phyloP scores from a whole-genome alignment of 2,329 filamentous ascomycete species.

The Lanzia echinophila region DNA sequence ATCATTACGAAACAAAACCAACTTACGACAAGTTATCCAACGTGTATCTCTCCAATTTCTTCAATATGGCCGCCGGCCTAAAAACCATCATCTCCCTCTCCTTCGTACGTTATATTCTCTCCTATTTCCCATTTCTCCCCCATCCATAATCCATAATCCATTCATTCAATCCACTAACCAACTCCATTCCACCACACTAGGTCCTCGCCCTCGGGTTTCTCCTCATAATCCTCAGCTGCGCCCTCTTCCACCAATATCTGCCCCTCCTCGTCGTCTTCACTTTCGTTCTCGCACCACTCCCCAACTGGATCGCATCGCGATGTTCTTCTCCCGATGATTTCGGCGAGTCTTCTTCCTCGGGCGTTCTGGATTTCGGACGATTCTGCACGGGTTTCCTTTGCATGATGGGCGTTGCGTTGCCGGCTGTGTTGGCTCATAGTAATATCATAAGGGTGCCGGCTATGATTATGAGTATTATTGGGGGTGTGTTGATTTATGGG shows the following conservation, averaged over 20 bases:
- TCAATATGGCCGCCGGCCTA: slow-evolving; percentile 68
- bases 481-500: slow-evolving; percentile 90
- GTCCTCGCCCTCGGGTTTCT: slow-evolving; percentile 97
- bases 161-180: slow-evolving; percentile 1
- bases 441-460: slow-evolving; percentile 74
- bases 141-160: too few relatives aligned
- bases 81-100: slow-evolving; percentile 99
- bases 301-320: slow-evolving; percentile 91
- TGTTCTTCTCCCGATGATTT: slow-evolving; percentile 94
- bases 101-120: slow-evolving; percentile 56
- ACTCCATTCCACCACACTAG: slow-evolving; percentile 34
- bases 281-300: slow-evolving; percentile 86
- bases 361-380: slow-evolving; percentile 84
- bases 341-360: slow-evolving; percentile 64
- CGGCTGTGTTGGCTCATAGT: slow-evolving; percentile 80
- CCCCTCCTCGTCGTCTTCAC: slow-evolving; percentile 93
- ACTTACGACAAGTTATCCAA: not conserved
- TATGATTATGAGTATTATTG: slow-evolving; percentile 91
- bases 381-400: slow-evolving; percentile 95
- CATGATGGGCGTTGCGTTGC: slow-evolving; percentile 93
- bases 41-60: not conserved
- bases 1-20: too few relatives aligned
- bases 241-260: slow-evolving; percentile 90
- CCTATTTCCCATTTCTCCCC: not conserved
- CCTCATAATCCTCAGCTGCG: slow-evolving; percentile 95